phyloP scores from a whole-genome alignment of 2,329 filamentous ascomycete genomes.

The Zymoseptoria passerinii region DNA sequence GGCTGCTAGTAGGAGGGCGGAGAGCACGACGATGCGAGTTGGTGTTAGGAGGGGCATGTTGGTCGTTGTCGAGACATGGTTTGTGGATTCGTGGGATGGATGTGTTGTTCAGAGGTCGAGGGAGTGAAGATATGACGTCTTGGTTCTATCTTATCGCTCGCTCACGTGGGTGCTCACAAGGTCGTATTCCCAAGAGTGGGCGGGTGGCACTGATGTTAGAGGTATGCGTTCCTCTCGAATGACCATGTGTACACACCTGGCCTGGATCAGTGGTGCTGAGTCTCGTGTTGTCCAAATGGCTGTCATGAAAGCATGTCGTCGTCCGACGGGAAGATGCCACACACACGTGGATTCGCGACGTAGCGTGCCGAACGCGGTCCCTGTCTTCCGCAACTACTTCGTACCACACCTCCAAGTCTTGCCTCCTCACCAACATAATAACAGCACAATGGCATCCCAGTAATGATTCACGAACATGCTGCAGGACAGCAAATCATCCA shows the following conservation, averaged over 20 bases:
- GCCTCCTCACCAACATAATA: background rate
- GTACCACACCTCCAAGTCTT: background rate
- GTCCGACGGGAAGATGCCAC: background rate
- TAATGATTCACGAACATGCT: slow-evolving; percentile 23
- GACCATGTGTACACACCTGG: background rate
- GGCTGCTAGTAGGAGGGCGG: slow-evolving; percentile 1
- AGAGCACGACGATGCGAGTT: background rate
- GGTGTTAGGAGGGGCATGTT: background rate
- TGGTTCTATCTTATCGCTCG: background rate
- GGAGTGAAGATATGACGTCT: background rate
- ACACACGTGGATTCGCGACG: background rate
- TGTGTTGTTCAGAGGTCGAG: background rate
- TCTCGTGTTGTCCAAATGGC: background rate
- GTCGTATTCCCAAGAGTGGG: background rate
- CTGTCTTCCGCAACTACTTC: background rate
- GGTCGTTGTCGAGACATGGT: background rate
- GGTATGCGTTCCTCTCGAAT: background rate
- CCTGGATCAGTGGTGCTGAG: background rate
- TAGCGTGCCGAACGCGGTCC: slow-evolving; percentile 1
- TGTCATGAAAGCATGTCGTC: background rate
- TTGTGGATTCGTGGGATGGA: background rate
- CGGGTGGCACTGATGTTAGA: background rate
- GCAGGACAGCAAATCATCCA: slow-evolving; percentile 34
- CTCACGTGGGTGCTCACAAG: background rate
- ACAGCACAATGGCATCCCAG: background rate